Evolutionary conservation across 495 filamentous ascomycete species (phyloP).

Genomic region (Xanthoparmelia taractica): DNA sequence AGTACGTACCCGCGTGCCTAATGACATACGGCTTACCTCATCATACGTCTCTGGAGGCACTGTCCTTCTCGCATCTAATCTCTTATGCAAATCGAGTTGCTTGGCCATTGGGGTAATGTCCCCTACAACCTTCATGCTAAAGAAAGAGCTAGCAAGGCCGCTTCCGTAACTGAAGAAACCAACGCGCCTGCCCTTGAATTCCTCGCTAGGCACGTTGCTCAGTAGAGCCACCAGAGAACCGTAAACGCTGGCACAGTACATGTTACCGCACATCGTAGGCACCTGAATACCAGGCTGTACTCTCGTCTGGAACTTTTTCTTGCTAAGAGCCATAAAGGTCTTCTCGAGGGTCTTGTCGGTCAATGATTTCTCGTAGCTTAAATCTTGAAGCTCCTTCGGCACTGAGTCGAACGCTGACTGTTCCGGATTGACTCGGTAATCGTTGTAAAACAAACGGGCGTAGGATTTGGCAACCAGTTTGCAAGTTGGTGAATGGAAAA

Average conservation of each 20-base stretch:
- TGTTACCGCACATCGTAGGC: constrained; percentile 94
- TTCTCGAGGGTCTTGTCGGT: constrained; percentile 94
- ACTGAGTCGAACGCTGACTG: constrained; percentile 77
- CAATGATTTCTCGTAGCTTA: constrained; percentile 79
- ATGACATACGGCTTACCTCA: constrained; percentile 47
- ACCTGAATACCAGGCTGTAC: constrained; percentile 78
- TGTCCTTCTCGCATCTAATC: constrained; percentile 60
- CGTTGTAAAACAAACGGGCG: constrained; percentile 92
- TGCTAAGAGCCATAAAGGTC: constrained; percentile 88
- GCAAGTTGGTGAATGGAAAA: constrained; percentile 96
- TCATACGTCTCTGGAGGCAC: constrained; percentile 84
- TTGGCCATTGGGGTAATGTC: constrained; percentile 66
- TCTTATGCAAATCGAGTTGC: constrained; percentile 71
- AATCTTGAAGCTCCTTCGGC: constrained; percentile 71
- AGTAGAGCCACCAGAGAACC: constrained; percentile 72
- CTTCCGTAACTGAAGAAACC: constrained; percentile 93
- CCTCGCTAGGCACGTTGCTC: constrained; percentile 59
- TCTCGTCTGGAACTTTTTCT: constrained; percentile 90
- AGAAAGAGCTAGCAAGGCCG: constrained; percentile 82
- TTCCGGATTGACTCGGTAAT: constrained; percentile 74
- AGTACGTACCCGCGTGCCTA: not conserved
- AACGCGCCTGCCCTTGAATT: constrained; percentile 75
- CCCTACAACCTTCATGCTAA: constrained; percentile 77
- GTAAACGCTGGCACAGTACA: constrained; percentile 97
- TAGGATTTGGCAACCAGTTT: constrained; percentile 96